A percentile compares a stretch with the other conserved stretches of the same genome.
These are phyloP conservation scores for Ceriops tagal DNA, from an alignment of 345 rosid species.

Conservation along the genomic window DNA sequence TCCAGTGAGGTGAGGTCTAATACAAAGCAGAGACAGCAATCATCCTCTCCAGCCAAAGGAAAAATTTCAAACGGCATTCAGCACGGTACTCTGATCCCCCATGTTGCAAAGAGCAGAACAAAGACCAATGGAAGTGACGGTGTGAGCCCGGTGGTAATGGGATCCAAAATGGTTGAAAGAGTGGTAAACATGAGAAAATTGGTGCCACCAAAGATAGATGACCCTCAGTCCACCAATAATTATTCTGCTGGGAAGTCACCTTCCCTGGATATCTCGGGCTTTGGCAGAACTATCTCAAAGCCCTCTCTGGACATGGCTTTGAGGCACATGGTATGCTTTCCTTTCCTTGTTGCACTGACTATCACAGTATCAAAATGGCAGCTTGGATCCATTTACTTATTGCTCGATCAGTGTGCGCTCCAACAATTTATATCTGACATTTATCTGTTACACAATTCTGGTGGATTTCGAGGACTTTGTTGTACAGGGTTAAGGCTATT, in stretches of 20 bases:
- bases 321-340: constrained; percentile 27
- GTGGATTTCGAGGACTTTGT: too few species aligned
- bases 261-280: constrained; percentile 26
- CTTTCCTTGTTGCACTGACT: neutral
- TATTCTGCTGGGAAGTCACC: constrained; percentile 28
- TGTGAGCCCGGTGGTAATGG: constrained; percentile 28
- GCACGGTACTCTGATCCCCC: neutral
- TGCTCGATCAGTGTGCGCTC: too few species aligned
- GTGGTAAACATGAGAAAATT: constrained; percentile 31
- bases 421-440: too few species aligned
- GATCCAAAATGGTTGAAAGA: constrained; percentile 32
- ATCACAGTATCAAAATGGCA: neutral
- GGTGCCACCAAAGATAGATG: constrained; percentile 36
- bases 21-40: constrained; percentile 25
- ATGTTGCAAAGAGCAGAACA: constrained; percentile 17
- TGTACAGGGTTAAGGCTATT: too few species aligned
- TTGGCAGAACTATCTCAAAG: constrained; percentile 29
- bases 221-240: constrained; percentile 21
- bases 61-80: constrained; percentile 11
- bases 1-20: constrained; percentile 37
- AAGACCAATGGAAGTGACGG: constrained; percentile 13
- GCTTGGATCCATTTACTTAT: neutral
- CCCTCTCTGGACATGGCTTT: constrained; percentile 32
- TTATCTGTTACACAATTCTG: too few species aligned
- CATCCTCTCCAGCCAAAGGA: constrained; percentile 27